Evolutionary conservation across 1,139 yeast species (phyloP), one percentile per base, ranked within the genome.

Genomic region (Saccharomyces hybrid): DNA sequence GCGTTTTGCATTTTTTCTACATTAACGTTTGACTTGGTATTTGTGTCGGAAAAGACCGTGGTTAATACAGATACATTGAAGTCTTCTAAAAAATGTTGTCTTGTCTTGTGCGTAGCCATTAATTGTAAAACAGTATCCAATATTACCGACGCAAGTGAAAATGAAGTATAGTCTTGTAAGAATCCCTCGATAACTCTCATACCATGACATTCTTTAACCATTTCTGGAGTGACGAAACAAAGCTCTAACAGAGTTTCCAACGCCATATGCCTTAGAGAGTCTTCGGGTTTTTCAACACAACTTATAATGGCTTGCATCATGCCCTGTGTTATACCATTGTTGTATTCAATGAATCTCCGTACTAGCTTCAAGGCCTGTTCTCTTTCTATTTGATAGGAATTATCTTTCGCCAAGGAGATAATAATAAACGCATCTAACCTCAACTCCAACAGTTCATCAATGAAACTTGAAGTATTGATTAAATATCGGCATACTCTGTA

Each of bases 351-450:
- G 57, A 87, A 82, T 48, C 78, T 74, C 32, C 97, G 75, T 0
- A 89, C 71, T 31, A 91, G 73, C 63, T 85, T 86, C 41, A 93
- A 64, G 0, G 96, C 96, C 64, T 91, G 91, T 49, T 84, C 83
- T 58, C 93, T 79, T 64, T 91, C 97, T 3, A 81, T 70, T 29
- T 81, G 75, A 48, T 75, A 71, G 14, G 79, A 70, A 32, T 75
- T 69, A 27, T 80, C 78, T 54, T 83, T 82, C 0, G 88, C 78
- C 52, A 93, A 72, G 0, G 95, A 78, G 16, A 83, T 75, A 4
- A 88, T 80, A 9, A 90, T 70, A 61, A 84, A 80, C 3, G 81
- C 77, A 57, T 88, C 87, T 8, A 88, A 66, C 55, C 82, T 79
- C 50, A 81, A 64, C 7, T 77, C 72, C 31, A 78, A 75, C 47